These are phyloP conservation scores for Pyricularia grisea DNA, from an alignment of 2,329 filamentous ascomycete genomes.

Conservation along the genomic window DNA sequence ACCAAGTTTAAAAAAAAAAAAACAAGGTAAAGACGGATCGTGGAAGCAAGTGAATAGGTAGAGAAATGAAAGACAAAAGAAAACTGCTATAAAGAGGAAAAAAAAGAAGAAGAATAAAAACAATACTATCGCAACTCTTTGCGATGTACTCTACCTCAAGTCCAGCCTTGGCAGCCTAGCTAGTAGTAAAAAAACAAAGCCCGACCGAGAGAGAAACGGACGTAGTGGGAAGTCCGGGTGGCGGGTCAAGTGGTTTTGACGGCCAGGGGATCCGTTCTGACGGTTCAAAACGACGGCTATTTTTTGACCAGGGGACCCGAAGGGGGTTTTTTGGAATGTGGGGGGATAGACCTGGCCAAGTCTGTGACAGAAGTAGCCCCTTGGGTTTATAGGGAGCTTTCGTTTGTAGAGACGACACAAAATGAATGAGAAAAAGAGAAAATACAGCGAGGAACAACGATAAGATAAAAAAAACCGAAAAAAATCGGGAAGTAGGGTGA, in stretches of 20 bases:
- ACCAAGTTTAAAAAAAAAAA: neutral
- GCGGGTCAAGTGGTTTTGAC: neutral
- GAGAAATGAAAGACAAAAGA: neutral
- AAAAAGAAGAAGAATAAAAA: too few species aligned
- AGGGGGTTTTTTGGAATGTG: neutral
- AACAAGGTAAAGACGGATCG: neutral
- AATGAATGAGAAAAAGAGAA: neutral
- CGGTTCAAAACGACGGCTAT: neutral
- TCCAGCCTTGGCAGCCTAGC: neutral
- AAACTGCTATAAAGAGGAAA: neutral
- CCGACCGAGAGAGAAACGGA: constrained; percentile 2
- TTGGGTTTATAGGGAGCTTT: neutral
- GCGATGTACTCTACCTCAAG: neutral
- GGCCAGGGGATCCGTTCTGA: neutral
- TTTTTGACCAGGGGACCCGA: neutral
- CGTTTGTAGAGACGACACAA: neutral
- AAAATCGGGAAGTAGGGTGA: neutral
- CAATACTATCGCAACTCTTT: neutral
- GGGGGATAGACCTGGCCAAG: neutral
- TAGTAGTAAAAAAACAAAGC: neutral
- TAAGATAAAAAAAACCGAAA: neutral
- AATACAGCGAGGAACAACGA: neutral
- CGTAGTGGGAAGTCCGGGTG: neutral
- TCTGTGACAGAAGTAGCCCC: neutral
- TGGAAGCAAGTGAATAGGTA: too few species aligned